Conservation (phyloP, 2,329 filamentous ascomycete species). For the Colletotrichum gloeosporioides region DNA sequence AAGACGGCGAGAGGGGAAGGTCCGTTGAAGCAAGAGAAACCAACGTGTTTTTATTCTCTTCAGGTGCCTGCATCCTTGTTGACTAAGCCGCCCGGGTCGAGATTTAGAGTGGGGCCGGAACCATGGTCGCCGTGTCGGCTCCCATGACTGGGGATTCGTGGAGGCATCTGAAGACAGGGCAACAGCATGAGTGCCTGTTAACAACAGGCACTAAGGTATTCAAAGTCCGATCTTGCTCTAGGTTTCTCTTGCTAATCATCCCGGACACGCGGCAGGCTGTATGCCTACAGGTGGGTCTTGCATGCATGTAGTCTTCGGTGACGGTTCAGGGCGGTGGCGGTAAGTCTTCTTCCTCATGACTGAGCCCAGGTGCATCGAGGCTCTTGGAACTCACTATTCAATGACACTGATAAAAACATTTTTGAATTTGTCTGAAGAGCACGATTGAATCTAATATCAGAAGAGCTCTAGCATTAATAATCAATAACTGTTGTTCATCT, state of each 20-base stretch:
- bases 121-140: background rate
- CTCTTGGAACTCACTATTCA: background rate
- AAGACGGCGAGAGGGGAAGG: background rate
- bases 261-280: background rate
- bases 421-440: background rate
- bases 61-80: background rate
- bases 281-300: background rate
- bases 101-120: background rate
- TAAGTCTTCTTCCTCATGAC: background rate
- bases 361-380: background rate
- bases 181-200: too few species aligned
- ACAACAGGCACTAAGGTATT: background rate
- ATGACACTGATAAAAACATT: background rate
- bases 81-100: background rate
- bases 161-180: too few species aligned
- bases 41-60: background rate
- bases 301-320: background rate
- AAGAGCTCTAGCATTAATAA: background rate
- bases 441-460: background rate
- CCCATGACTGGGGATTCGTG: too few species aligned
- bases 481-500: background rate
- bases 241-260: background rate
- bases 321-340: background rate
- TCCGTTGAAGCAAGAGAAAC: background rate
- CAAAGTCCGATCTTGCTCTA: background rate